Conservation (phyloP, 306 rosid genomes). For the Inga laurina region DNA sequence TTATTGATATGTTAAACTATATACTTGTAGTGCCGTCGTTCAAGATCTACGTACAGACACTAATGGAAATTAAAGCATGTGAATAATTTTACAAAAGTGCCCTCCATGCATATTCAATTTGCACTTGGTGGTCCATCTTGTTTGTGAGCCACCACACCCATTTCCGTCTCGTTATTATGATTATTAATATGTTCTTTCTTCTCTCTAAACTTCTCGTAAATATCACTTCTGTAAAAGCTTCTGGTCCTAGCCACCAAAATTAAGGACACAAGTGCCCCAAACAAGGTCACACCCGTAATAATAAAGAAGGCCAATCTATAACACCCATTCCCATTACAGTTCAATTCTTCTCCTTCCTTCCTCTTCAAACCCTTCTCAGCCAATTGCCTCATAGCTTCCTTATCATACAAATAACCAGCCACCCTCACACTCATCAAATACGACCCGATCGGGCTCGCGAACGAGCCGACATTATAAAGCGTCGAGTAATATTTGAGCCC, state of each 20-base stretch:
- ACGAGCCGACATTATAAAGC: slow-evolving; percentile 68
- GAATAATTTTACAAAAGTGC: not conserved
- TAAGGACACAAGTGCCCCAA: slow-evolving; percentile 53
- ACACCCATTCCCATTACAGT: slow-evolving; percentile 46
- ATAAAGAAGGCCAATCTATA: slow-evolving; percentile 46
- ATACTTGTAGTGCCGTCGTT: not conserved
- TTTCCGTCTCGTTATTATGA: slow-evolving; percentile 20
- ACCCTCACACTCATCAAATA: slow-evolving; percentile 45
- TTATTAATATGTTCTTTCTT: not conserved
- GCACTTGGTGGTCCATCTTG: slow-evolving; percentile 4
- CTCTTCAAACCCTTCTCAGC: slow-evolving; percentile 29
- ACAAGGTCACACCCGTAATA: slow-evolving; percentile 40
- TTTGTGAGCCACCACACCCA: slow-evolving; percentile 11
- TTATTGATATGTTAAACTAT: not conserved
- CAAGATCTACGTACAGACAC: not conserved
- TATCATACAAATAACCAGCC: slow-evolving; percentile 49
- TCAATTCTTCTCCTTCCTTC: slow-evolving; percentile 45
- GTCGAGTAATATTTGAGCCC: slow-evolving; percentile 77
- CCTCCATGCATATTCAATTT: not conserved
- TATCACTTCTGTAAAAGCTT: slow-evolving; percentile 47
- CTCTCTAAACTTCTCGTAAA: slow-evolving; percentile 52
- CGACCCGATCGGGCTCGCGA: slow-evolving; percentile 68
- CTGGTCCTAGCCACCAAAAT: slow-evolving; percentile 51
- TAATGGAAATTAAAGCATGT: not conserved
- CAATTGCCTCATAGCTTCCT: slow-evolving; percentile 45